Conservation (phyloP, 2,329 filamentous ascomycete species). For the Ophiostoma ips region DNA sequence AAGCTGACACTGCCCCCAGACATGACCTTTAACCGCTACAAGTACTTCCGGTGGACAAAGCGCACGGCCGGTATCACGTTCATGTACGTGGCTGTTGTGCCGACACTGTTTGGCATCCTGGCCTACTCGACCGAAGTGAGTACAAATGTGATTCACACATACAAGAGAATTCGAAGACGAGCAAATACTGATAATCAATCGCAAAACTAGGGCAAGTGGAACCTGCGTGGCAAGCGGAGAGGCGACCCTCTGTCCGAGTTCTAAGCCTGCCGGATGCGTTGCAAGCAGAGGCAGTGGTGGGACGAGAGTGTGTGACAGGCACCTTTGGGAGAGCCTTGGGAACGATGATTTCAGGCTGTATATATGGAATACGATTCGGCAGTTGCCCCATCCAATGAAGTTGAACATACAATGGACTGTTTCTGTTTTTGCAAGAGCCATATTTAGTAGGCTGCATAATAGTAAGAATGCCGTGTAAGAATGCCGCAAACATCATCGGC, state of each 20-base stretch:
- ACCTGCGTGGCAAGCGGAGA: slow-evolving; percentile 74
- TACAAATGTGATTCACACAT: slow-evolving; percentile 15
- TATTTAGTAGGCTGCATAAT: too few relatives aligned
- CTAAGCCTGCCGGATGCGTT: slow-evolving; percentile 29
- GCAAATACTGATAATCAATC: not conserved
- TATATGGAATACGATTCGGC: too few relatives aligned
- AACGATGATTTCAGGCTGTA: too few relatives aligned
- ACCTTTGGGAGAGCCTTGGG: too few relatives aligned
- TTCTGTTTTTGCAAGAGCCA: too few relatives aligned
- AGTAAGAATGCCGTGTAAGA: not conserved
- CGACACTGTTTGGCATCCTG: slow-evolving; percentile 53
- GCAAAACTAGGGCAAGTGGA: slow-evolving; percentile 60
- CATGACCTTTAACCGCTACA: slow-evolving; percentile 73
- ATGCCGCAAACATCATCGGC: not conserved
- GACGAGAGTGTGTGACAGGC: too few relatives aligned
- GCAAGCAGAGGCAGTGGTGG: too few relatives aligned
- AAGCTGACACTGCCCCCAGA: slow-evolving; percentile 34
- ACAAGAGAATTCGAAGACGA: not conserved
- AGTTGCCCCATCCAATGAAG: too few relatives aligned
- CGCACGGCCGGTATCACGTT: slow-evolving; percentile 70
- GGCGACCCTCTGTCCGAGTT: slow-evolving; percentile 75
- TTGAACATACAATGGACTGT: too few relatives aligned
- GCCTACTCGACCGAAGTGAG: slow-evolving; percentile 79
- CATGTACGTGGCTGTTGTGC: slow-evolving; percentile 61
- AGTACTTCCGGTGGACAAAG: slow-evolving; percentile 89